Conservation (phyloP, 192 early-diverging fungal species). For the Coemansia sp. region DNA sequence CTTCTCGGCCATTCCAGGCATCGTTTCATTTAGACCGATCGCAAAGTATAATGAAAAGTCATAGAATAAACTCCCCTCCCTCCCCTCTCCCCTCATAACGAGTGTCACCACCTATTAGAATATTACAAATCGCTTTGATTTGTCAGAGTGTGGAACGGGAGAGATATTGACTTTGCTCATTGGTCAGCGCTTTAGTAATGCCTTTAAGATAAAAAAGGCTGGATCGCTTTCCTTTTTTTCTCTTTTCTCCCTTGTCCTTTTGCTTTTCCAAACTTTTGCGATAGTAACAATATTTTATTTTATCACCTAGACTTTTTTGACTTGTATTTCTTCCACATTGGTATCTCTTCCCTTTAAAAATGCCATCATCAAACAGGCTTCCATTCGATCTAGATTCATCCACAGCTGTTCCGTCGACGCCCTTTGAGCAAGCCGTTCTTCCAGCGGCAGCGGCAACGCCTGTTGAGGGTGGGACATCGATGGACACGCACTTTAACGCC, state of each 20-base stretch:
- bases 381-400: constrained; percentile 27
- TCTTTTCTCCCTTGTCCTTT: too few species aligned
- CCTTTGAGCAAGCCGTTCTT: constrained; percentile 18
- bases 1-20: background rate
- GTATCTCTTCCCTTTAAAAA: background rate
- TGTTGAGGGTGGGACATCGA: constrained; percentile 12
- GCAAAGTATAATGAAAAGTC: too few species aligned
- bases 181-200: too few species aligned
- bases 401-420: constrained; percentile 44
- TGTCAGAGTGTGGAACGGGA: too few species aligned
- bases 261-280: background rate
- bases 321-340: constrained; percentile 10
- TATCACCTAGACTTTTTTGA: background rate
- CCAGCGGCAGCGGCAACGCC: constrained; percentile 6
- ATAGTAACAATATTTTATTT: background rate
- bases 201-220: too few species aligned
- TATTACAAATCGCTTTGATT: too few species aligned
- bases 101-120: too few species aligned
- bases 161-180: too few species aligned
- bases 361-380: constrained; percentile 11
- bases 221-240: too few species aligned
- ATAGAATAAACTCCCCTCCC: too few species aligned
- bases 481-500: constrained; percentile 50
- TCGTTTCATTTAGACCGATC: background rate
- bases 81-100: too few species aligned